Evolutionary conservation across 2,329 filamentous ascomycete species (phyloP).

Genomic region (Arthrobotrys pseudoclavata): DNA sequence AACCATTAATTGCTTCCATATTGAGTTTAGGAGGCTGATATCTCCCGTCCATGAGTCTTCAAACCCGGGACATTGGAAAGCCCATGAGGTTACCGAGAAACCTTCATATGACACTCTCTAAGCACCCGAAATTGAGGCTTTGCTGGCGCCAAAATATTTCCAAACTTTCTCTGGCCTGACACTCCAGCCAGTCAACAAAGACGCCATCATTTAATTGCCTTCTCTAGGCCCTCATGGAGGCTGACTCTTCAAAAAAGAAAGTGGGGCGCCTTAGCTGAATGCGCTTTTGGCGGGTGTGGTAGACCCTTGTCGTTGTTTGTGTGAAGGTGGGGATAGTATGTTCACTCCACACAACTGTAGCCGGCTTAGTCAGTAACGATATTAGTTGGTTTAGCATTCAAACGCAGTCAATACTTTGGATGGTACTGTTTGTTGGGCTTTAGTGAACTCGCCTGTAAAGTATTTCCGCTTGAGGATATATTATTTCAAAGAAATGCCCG

Average conservation of each 20-base stretch:
- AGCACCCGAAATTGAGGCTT: conserved; percentile 55
- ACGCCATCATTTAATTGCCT: conserved; percentile 59
- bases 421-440: conserved; percentile 14
- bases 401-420: conserved; percentile 39
- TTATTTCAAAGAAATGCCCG: conserved; percentile 46
- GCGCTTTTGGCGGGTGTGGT: conserved; percentile 59
- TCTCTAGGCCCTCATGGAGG: conserved; percentile 53
- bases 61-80: conserved; percentile 47
- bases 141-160: conserved; percentile 47
- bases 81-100: conserved; percentile 46
- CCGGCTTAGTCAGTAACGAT: conserved; percentile 35
- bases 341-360: conserved; percentile 50
- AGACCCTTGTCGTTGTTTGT: conserved; percentile 32
- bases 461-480: conserved; percentile 51
- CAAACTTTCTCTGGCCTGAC: conserved; percentile 38
- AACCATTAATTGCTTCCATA: conserved; percentile 42
- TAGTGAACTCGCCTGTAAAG: conserved; percentile 45
- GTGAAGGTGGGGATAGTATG: conserved; percentile 27
- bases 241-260: conserved; percentile 59
- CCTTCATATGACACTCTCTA: conserved; percentile 46
- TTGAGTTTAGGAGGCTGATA: conserved; percentile 50
- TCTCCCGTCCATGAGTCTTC: conserved; percentile 45
- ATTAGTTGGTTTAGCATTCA: neutral
- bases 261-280: conserved; percentile 57
- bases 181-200: conserved; percentile 55